Evolutionary conservation across 1,284 basidiomycete genomes (phyloP), one percentile per base, ranked within the genome.

Genomic region (Apiotrichum siamense): DNA sequence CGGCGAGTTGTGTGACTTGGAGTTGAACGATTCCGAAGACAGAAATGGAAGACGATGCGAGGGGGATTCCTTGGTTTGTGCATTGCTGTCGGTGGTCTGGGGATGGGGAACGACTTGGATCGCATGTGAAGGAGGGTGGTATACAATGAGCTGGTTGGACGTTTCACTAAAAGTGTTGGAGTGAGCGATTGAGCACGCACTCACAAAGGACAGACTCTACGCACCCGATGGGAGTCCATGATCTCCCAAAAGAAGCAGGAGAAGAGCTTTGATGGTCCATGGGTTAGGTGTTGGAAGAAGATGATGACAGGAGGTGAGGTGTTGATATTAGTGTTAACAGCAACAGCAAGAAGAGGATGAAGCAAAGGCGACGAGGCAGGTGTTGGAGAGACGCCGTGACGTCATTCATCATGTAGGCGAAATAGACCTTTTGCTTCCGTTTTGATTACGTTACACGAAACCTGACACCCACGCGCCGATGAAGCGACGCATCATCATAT

Each of bases 141-240:
- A 93, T 18, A 92, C 79, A 25, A 93, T 88, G 47, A 92, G 83
- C 66, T 91, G 88, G 70, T 88, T 86, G 0, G 86, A 84, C 6
- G 82, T 81, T 48, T 74, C 72, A 6, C 74, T 69, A 45, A 50
- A n/a, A n/a, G n/a, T n/a, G n/a, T n/a, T n/a, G 15, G 10, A 15
- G 40, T 47, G 12, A 50, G 47, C 26, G 2, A 23, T 3, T 6
- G 33, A 10, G 33, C 18, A 23, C 12, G 29, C 15, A 12, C 5
- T 23, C 24, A 13, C 13, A 25, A 20, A 21, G n/a, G 15, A 40
- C 3, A 10, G 12, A 15, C n/a, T 2, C n/a, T 0, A 42, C 49
- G 4, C 41, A 64, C 62, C 62, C 62, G 5, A 64, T 64, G 17
- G 62, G 55, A 9, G 62, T 64, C 62, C 62, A 64, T 1, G 56